A percentile compares a stretch with the other conserved stretches of the same genome.
Evolutionary conservation across 495 filamentous ascomycete genomes (phyloP).

Genomic region (Podospora pseudocomata): DNA sequence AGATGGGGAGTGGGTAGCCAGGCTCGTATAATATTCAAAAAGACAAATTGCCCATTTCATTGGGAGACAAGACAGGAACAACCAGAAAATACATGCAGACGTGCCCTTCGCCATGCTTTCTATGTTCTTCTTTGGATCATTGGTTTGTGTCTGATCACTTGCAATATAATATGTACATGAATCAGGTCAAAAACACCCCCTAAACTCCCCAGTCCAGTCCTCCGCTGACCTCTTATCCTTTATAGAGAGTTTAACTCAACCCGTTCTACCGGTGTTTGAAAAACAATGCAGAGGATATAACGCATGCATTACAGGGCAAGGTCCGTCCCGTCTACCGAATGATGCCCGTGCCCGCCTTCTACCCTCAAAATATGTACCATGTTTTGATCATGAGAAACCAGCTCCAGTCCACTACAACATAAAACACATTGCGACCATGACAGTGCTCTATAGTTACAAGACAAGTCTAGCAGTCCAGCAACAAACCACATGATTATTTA

Average conservation of each 20-base stretch:
- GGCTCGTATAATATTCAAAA: neutral
- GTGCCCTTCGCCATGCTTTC: neutral
- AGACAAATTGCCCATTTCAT: neutral
- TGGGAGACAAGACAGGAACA: neutral
- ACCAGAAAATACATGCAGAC: neutral
- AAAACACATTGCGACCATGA: neutral
- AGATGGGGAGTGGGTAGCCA: neutral
- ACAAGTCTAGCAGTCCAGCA: neutral
- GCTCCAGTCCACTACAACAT: neutral
- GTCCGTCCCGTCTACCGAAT: slow-evolving; percentile 8
- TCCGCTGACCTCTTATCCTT: neutral
- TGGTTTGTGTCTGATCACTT: neutral
- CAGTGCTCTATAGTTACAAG: neutral
- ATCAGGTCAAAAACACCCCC: neutral
- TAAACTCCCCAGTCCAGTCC: neutral
- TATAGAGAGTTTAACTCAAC: neutral
- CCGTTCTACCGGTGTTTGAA: neutral
- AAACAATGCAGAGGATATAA: neutral
- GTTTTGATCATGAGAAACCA: neutral
- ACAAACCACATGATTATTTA: slow-evolving; percentile 17
- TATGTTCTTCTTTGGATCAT: neutral
- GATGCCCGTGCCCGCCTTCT: neutral
- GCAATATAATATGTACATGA: neutral
- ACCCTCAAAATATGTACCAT: neutral
- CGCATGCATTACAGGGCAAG: neutral